Conservation (phyloP, 495 filamentous ascomycete genomes). For the Immersiella caudata region DNA sequence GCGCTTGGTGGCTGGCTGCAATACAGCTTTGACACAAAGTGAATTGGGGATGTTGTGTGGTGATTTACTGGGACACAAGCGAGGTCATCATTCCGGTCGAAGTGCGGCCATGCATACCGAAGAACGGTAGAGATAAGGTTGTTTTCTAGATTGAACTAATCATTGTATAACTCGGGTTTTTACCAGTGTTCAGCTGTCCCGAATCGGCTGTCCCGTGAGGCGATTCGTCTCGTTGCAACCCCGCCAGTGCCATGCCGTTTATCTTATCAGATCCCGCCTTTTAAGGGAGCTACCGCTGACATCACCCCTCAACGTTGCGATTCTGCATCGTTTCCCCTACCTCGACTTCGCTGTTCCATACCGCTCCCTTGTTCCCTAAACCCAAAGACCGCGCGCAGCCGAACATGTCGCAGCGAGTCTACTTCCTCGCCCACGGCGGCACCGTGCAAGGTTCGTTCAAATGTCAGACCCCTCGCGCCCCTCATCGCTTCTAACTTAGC, state of each 20-base stretch:
- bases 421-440: slow-evolving; percentile 58
- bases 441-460: slow-evolving; percentile 51
- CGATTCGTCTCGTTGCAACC: neutral
- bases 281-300: neutral
- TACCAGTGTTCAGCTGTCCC: neutral
- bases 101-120: neutral
- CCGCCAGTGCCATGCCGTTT: slow-evolving; percentile 7
- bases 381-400: neutral
- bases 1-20: slow-evolving; percentile 93
- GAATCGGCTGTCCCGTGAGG: neutral
- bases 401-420: slow-evolving; percentile 30
- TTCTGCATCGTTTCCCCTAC: neutral
- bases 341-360: neutral
- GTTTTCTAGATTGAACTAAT: slow-evolving; percentile 2
- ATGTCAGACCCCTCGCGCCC: neutral
- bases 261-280: slow-evolving; percentile 29
- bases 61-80: neutral
- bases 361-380: neutral
- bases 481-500: neutral
- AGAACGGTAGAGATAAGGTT: neutral
- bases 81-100: neutral
- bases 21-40: slow-evolving; percentile 76
- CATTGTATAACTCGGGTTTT: neutral
- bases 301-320: slow-evolving; percentile 13
- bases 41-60: slow-evolving; percentile 8